Evolutionary conservation across 371 early-diverging fungal genomes (phyloP).

Genomic region (Mortierella sp.): DNA sequence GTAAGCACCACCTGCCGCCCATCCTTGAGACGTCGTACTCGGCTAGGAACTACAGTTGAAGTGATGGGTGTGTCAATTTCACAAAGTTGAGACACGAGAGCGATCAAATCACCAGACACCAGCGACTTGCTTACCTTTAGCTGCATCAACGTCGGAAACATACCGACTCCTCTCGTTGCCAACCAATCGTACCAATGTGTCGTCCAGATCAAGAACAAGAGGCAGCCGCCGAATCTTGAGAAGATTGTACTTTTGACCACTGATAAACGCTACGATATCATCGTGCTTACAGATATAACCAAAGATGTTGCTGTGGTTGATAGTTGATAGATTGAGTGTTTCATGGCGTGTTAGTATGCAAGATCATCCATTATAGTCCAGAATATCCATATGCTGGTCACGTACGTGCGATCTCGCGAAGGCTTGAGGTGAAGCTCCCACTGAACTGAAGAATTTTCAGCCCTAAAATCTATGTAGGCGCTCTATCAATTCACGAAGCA

Average conservation of each 20-base stretch:
- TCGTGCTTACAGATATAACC: slow-evolving; percentile 73
- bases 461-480: slow-evolving; percentile 61
- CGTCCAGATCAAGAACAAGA: slow-evolving; percentile 83
- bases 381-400: neutral
- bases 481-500: slow-evolving; percentile 48
- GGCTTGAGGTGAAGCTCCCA: slow-evolving; percentile 83
- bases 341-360: too few species aligned
- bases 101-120: too few species aligned
- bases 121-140: slow-evolving; percentile 32
- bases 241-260: slow-evolving; percentile 53
- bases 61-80: neutral
- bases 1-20: slow-evolving; percentile 75
- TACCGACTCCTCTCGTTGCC: slow-evolving; percentile 73
- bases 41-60: slow-evolving; percentile 60
- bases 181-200: slow-evolving; percentile 80
- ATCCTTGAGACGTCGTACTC: slow-evolving; percentile 71
- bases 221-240: slow-evolving; percentile 67
- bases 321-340: too few species aligned
- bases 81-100: too few species aligned
- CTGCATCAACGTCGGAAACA: slow-evolving; percentile 70
- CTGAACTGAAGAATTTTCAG: slow-evolving; percentile 58
- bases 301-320: slow-evolving; percentile 60
- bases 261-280: slow-evolving; percentile 59
- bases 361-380: too few species aligned
- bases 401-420: slow-evolving; percentile 69